Evolutionary conservation across 192 early-diverging fungal species (phyloP).

Genomic region (Geosiphon pyriformis): DNA sequence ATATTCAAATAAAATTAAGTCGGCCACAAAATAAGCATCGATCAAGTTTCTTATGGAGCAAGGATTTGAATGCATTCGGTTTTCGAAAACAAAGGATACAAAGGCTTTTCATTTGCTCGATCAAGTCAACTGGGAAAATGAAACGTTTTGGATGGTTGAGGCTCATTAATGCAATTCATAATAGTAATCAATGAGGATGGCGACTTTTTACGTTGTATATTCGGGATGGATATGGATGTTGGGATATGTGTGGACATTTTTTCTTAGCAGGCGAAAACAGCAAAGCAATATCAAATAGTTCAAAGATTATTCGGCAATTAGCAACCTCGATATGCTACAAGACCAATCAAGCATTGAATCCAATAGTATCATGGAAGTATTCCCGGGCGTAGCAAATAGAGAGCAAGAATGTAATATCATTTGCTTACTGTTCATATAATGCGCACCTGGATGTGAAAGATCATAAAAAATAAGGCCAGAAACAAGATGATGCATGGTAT

Average conservation of each 20-base stretch:
- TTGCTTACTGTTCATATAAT: conserved; percentile 16
- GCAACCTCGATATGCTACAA: conserved; percentile 11
- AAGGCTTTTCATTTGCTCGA: too few relatives aligned
- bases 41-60: too few relatives aligned
- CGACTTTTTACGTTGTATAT: conserved; percentile 23
- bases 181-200: conserved; percentile 13
- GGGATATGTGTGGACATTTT: conserved; percentile 14
- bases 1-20: too few relatives aligned
- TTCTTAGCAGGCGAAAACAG: not conserved
- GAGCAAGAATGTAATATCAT: conserved; percentile 18
- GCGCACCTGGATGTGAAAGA: conserved; percentile 14
- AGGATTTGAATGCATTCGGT: too few relatives aligned
- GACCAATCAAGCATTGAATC: not conserved
- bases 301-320: conserved; percentile 11
- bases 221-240: conserved; percentile 8
- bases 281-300: conserved; percentile 5
- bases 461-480: not conserved
- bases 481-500: not conserved
- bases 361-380: conserved; percentile 13
- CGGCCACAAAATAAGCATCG: too few relatives aligned
- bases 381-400: not conserved
- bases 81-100: too few relatives aligned
- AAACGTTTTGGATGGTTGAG: conserved; percentile 23
- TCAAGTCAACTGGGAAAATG: too few relatives aligned
- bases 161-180: conserved; percentile 16